phyloP scores from a whole-genome alignment of 257 asterid species.

The Fraxinus quadrangulata region DNA sequence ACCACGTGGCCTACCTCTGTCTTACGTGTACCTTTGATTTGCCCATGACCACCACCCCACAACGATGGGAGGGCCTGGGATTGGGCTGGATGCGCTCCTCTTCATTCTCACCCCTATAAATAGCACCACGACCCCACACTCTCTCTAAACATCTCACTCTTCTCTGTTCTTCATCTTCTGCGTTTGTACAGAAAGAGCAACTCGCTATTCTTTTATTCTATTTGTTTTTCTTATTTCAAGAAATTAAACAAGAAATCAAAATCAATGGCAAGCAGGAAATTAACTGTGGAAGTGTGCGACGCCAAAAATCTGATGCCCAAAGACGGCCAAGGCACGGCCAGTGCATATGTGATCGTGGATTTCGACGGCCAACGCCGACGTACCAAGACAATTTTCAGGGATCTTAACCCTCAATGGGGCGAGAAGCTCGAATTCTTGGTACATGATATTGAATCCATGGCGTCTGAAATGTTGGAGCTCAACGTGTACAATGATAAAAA shows the following conservation, averaged over 20 bases:
- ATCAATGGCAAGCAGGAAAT: conserved; percentile 55
- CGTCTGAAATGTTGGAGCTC: conserved; percentile 55
- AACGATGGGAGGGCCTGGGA: no score
- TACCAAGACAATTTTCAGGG: conserved; percentile 68
- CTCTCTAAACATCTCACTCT: conserved; percentile 14
- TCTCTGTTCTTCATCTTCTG: neutral
- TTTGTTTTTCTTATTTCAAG: neutral
- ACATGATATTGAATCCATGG: conserved; percentile 62
- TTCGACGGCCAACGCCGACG: conserved; percentile 93
- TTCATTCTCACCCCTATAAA: neutral
- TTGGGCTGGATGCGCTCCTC: neutral
- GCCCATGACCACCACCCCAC: no score
- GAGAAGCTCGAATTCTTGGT: conserved; percentile 83
- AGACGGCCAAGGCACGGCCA: conserved; percentile 94
- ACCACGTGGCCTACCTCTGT: conserved; percentile 34
- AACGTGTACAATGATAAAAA: conserved; percentile 79
- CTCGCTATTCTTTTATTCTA: neutral
- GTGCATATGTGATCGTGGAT: conserved; percentile 79
- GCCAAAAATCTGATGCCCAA: conserved; percentile 93
- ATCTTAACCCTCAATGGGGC: conserved; percentile 89
- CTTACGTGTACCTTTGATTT: conserved; percentile 17
- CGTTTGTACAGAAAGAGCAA: neutral
- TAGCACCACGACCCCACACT: neutral
- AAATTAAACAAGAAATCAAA: neutral
- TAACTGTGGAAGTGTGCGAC: conserved; percentile 63